A percentile compares a stretch with the other conserved stretches of the same genome.
Conservation (phyloP, 768 basidiomycete species). For the Coprinellus micaceus region DNA sequence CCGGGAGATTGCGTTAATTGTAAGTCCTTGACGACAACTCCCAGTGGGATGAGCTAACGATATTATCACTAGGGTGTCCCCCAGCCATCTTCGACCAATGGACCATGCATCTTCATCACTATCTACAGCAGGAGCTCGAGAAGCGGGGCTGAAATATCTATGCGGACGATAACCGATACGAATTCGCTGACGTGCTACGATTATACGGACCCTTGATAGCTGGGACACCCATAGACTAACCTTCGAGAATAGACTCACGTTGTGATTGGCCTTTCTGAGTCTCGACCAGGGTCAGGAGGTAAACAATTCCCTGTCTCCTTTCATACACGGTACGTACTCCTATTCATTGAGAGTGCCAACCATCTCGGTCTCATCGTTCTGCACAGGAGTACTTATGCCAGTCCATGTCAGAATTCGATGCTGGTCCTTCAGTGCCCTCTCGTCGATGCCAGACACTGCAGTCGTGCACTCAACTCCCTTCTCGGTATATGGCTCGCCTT, state of each 20-base stretch:
- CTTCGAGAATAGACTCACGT: not conserved
- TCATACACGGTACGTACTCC: too few relatives aligned
- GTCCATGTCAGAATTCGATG: too few relatives aligned
- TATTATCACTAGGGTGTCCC: conserved; percentile 18
- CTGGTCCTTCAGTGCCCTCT: too few relatives aligned
- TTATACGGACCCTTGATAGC: not conserved
- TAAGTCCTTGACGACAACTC: conserved; percentile 4
- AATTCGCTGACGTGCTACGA: not conserved
- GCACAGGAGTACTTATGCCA: too few relatives aligned
- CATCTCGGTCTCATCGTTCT: too few relatives aligned
- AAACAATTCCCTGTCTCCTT: too few relatives aligned
- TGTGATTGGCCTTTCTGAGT: too few relatives aligned
- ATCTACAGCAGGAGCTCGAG: conserved; percentile 12
- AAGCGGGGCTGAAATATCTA: not conserved
- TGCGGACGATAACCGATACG: not conserved
- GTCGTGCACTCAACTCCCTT: too few relatives aligned
- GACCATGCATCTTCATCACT: conserved; percentile 23
- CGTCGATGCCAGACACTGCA: too few relatives aligned
- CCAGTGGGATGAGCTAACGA: not conserved
- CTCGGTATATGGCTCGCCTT: too few relatives aligned
- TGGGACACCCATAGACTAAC: not conserved
- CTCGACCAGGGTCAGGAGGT: too few relatives aligned
- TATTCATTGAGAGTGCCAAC: too few relatives aligned
- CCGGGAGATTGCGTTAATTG: conserved; percentile 20
- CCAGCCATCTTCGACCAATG: conserved; percentile 24